phyloP scores from a whole-genome alignment of 306 rosid genomes.

The Trifolium subterraneum region DNA sequence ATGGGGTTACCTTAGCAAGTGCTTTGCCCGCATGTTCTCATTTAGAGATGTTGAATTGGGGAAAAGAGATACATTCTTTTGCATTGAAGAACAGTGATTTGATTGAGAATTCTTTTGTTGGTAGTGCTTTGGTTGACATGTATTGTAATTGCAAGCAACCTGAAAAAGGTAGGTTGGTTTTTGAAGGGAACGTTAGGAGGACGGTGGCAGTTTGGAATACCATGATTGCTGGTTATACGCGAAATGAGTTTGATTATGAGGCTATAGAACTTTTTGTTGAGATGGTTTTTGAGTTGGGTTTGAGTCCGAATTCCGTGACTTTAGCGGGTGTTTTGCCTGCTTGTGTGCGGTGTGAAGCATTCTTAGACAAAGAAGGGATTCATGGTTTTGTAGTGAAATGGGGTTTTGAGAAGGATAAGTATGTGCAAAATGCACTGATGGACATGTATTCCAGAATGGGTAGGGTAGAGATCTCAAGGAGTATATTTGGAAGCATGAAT shows the following conservation, averaged over 20 bases:
- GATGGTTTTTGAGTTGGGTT: conserved; percentile 53
- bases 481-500: conserved; percentile 62
- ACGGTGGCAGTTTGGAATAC: conserved; percentile 77
- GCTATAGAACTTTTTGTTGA: conserved; percentile 70
- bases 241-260: conserved; percentile 64
- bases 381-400: conserved; percentile 70
- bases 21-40: conserved; percentile 87
- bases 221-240: conserved; percentile 74
- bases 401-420: conserved; percentile 66
- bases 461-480: conserved; percentile 53
- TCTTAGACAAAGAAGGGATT: conserved; percentile 61
- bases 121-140: conserved; percentile 87
- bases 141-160: conserved; percentile 74
- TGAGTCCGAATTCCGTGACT: conserved; percentile 67
- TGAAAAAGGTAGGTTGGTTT: conserved; percentile 63
- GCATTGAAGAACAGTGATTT: conserved; percentile 56
- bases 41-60: conserved; percentile 65
- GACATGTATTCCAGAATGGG: conserved; percentile 85
- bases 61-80: conserved; percentile 75
- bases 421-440: conserved; percentile 81
- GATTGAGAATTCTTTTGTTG: conserved; percentile 68
- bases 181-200: conserved; percentile 51
- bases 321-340: conserved; percentile 79
- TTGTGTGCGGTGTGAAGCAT: conserved; percentile 54
- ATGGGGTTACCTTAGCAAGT: conserved; percentile 79